Evolutionary conservation across 1,284 basidiomycete species (phyloP).

Genomic region (Trichosporon faecale): DNA sequence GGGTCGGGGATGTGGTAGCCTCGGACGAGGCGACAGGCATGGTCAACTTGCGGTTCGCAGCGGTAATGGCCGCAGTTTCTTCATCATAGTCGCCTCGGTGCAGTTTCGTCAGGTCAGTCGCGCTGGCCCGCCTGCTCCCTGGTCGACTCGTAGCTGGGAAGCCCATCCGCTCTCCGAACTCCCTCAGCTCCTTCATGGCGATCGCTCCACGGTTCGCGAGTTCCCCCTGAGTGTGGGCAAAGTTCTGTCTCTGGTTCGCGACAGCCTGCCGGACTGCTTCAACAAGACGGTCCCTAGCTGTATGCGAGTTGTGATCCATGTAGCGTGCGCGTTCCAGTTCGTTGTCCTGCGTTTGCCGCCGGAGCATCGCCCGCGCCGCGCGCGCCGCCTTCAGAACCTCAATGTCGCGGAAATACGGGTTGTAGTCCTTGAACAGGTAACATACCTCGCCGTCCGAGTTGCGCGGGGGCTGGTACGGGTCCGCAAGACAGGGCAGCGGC

Average conservation of each 20-base stretch:
- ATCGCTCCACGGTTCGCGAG: constrained; percentile 40
- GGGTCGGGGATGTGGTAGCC: constrained; percentile 40
- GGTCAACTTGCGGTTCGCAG: constrained; percentile 24
- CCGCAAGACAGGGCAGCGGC: constrained; percentile 43
- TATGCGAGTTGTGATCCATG: constrained; percentile 25
- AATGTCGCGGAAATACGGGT: constrained; percentile 56
- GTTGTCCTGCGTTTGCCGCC: constrained; percentile 46
- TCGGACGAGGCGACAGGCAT: constrained; percentile 31
- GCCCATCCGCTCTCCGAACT: constrained; percentile 36
- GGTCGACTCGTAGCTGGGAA: constrained; percentile 20
- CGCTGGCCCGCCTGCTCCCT: constrained; percentile 16
- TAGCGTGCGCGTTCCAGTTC: constrained; percentile 32
- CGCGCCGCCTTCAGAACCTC: constrained; percentile 55
- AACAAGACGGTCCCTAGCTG: constrained; percentile 37
- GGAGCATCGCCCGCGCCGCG: constrained; percentile 52
- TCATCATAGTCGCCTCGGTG: constrained; percentile 26
- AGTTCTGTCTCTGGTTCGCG: constrained; percentile 36
- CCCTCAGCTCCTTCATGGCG: constrained; percentile 45
- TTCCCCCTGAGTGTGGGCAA: constrained; percentile 43
- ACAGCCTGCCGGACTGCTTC: constrained; percentile 47
- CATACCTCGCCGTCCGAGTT: constrained; percentile 36
- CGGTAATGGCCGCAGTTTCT: constrained; percentile 34
- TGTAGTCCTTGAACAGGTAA: constrained; percentile 59
- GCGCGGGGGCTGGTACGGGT: constrained; percentile 51
- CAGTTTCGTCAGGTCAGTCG: constrained; percentile 11